These are phyloP conservation scores for California macrophylla DNA, from an alignment of 441 rosid species.

Conservation along the genomic window DNA sequence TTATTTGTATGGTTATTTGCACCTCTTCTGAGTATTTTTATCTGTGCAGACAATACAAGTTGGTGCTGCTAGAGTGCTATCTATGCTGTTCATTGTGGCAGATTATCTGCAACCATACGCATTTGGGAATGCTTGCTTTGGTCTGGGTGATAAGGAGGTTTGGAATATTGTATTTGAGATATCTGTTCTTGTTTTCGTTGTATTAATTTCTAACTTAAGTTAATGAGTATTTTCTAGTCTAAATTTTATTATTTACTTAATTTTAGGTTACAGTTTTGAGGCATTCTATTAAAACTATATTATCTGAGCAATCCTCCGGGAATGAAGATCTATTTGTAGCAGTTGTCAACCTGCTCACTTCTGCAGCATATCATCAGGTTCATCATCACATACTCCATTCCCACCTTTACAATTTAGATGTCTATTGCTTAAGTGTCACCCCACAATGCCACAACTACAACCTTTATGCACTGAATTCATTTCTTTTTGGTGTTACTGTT, in stretches of 20 bases:
- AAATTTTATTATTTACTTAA: slow-evolving; percentile 23
- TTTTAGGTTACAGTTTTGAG: slow-evolving; percentile 58
- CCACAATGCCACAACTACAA: neutral
- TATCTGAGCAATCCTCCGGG: slow-evolving; percentile 37
- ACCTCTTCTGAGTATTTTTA: slow-evolving; percentile 2
- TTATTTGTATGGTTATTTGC: neutral
- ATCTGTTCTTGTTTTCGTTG: slow-evolving; percentile 6
- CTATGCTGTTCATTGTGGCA: slow-evolving; percentile 44
- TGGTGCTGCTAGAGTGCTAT: slow-evolving; percentile 59
- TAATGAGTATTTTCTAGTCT: slow-evolving; percentile 10
- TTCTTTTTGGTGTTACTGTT: neutral
- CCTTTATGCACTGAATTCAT: neutral
- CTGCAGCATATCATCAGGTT: slow-evolving; percentile 81
- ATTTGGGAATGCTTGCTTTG: slow-evolving; percentile 49
- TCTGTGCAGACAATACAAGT: slow-evolving; percentile 66
- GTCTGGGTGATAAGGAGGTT: slow-evolving; percentile 71
- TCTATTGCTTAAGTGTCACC: neutral
- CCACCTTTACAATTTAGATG: neutral
- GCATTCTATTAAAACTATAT: slow-evolving; percentile 33
- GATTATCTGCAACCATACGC: slow-evolving; percentile 45
- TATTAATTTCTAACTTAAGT: slow-evolving; percentile 12
- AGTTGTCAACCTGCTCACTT: slow-evolving; percentile 47
- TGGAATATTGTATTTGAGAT: slow-evolving; percentile 18
- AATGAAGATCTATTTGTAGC: slow-evolving; percentile 64
- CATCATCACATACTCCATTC: slow-evolving; percentile 13